Percentiles rank a stretch among this genome's conserved stretches.
These are phyloP conservation scores for Kazachstania africana DNA, from an alignment of 805 yeast genomes.

Conservation along the genomic window DNA sequence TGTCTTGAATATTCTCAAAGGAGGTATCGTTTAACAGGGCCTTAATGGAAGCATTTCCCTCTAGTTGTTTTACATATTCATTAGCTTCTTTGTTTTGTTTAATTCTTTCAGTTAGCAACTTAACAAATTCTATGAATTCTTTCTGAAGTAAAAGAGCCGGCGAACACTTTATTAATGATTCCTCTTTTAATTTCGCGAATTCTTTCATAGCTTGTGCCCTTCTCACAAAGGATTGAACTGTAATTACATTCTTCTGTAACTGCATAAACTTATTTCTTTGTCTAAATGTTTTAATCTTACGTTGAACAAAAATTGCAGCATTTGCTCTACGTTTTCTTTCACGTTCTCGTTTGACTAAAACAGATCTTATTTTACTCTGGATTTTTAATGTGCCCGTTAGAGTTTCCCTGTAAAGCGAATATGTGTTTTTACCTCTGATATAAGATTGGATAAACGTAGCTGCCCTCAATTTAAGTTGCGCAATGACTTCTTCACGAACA, in stretches of 20 bases:
- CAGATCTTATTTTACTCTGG: conserved; percentile 39
- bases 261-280: conserved; percentile 38
- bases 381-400: conserved; percentile 19
- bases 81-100: conserved; percentile 65
- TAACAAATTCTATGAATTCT: conserved; percentile 29
- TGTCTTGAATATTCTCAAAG: too few species aligned
- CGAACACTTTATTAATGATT: conserved; percentile 15
- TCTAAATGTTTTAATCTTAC: conserved; percentile 47
- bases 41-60: neutral
- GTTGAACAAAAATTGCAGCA: conserved; percentile 59
- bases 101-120: conserved; percentile 59
- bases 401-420: conserved; percentile 24
- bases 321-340: conserved; percentile 35
- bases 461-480: conserved; percentile 49
- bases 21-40: too few species aligned
- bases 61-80: conserved; percentile 22
- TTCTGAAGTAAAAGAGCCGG: conserved; percentile 1
- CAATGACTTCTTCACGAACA: conserved; percentile 43
- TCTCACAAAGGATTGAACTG: conserved; percentile 62
- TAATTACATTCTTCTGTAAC: conserved; percentile 41
- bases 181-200: conserved; percentile 20
- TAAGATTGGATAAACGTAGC: conserved; percentile 64
- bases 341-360: conserved; percentile 36
- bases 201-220: conserved; percentile 56
- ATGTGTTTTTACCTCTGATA: conserved; percentile 41